phyloP scores from a whole-genome alignment of 768 basidiomycete species.

The Lyophyllum shimeji region DNA sequence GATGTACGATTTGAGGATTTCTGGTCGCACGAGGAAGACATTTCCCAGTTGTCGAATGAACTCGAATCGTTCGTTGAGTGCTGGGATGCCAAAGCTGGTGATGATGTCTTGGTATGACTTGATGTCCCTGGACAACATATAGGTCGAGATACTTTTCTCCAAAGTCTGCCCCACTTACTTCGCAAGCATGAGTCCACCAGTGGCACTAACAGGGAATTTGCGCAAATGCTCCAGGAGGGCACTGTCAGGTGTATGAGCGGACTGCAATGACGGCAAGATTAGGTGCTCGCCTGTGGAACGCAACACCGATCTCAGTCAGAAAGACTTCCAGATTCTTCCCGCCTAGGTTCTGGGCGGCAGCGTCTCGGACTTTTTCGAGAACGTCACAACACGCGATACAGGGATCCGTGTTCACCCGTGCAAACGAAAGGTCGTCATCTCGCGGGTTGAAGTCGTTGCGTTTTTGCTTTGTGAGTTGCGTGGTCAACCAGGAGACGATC shows the following conservation, averaged over 20 bases:
- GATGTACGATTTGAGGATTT: constrained; percentile 93
- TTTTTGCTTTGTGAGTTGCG: constrained; percentile 88
- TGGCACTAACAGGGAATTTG: constrained; percentile 95
- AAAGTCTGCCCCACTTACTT: constrained; percentile 59
- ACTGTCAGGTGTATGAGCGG: constrained; percentile 38
- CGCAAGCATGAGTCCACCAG: constrained; percentile 96
- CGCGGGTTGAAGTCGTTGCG: constrained; percentile 95
- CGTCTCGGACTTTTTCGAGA: constrained; percentile 79
- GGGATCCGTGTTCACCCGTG: constrained; percentile 92
- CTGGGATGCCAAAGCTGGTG: constrained; percentile 75
- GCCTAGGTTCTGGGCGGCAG: constrained; percentile 71
- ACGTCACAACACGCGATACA: constrained; percentile 84
- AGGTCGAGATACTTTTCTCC: background rate
- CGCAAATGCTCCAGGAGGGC: constrained; percentile 91
- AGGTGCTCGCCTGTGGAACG: constrained; percentile 79
- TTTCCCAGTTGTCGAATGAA: constrained; percentile 98
- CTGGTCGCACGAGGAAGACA: constrained; percentile 93
- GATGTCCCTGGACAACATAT: constrained; percentile 65
- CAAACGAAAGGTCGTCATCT: constrained; percentile 94
- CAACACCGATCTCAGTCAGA: constrained; percentile 89
- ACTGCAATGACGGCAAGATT: background rate
- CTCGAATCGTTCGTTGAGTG: constrained; percentile 93
- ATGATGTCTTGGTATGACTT: constrained; percentile 95
- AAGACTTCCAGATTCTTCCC: constrained; percentile 94
- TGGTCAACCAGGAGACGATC: constrained; percentile 70